Percentiles rank a stretch among this genome's conserved stretches.
Conservation (phyloP, 495 filamentous ascomycete genomes). For the Podospora fimiseda region DNA sequence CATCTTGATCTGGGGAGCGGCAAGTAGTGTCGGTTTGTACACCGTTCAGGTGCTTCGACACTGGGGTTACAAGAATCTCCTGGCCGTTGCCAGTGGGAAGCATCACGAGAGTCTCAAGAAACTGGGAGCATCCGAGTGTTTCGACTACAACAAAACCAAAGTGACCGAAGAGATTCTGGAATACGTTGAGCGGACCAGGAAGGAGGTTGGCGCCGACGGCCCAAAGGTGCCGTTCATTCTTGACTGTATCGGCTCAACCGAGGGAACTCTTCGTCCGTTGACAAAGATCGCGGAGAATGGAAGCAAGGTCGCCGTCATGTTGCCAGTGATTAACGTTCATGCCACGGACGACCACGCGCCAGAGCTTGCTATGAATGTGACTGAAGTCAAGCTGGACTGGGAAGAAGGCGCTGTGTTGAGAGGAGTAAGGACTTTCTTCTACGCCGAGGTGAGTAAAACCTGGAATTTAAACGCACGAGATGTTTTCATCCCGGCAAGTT, state of each 20-base stretch:
- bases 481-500: neutral
- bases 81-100: slow-evolving; percentile 40
- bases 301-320: slow-evolving; percentile 43
- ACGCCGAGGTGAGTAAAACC: slow-evolving; percentile 32
- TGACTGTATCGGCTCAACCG: slow-evolving; percentile 48
- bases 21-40: slow-evolving; percentile 45
- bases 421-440: slow-evolving; percentile 45
- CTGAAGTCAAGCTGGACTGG: slow-evolving; percentile 28
- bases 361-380: slow-evolving; percentile 41
- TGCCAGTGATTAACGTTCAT: slow-evolving; percentile 46
- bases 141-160: slow-evolving; percentile 40
- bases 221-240: slow-evolving; percentile 37
- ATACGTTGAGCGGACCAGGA: slow-evolving; percentile 6
- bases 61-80: slow-evolving; percentile 43
- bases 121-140: slow-evolving; percentile 37
- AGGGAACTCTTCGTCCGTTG: slow-evolving; percentile 36
- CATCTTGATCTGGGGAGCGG: slow-evolving; percentile 51
- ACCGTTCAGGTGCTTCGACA: slow-evolving; percentile 42
- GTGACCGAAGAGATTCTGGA: slow-evolving; percentile 32
- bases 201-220: neutral
- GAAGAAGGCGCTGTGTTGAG: slow-evolving; percentile 40
- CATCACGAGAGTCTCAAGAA: slow-evolving; percentile 37
- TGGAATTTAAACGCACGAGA: neutral
- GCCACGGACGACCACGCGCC: slow-evolving; percentile 30
- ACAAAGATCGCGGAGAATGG: slow-evolving; percentile 38